Evolutionary conservation across 371 early-diverging fungal species (phyloP).

Genomic region (Syncephalis plumigaleata): DNA sequence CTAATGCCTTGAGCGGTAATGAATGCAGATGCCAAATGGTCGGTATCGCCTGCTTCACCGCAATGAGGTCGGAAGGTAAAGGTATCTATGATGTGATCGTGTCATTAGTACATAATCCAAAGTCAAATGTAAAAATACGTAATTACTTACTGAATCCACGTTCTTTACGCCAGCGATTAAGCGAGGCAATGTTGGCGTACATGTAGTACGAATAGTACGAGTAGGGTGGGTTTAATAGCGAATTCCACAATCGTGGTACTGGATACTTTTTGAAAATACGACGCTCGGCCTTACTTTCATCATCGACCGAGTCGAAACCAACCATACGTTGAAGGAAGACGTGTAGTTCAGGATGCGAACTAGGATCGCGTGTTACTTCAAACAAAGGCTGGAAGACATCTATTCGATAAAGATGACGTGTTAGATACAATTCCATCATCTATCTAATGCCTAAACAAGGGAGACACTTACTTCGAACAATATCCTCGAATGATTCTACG

Average conservation of each 20-base stretch:
- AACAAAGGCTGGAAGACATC: slow-evolving; percentile 90
- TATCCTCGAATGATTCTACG: slow-evolving; percentile 62
- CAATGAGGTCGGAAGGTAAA: slow-evolving; percentile 92
- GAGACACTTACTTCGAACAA: slow-evolving; percentile 47
- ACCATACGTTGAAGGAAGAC: slow-evolving; percentile 88
- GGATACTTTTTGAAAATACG: slow-evolving; percentile 74
- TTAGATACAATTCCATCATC: too few species aligned
- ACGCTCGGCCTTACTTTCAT: slow-evolving; percentile 86
- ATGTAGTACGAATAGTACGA: slow-evolving; percentile 95
- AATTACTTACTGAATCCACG: slow-evolving; percentile 59
- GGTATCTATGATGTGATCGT: slow-evolving; percentile 36
- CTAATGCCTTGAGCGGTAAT: slow-evolving; percentile 80
- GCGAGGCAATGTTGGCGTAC: slow-evolving; percentile 73
- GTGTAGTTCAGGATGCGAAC: slow-evolving; percentile 74
- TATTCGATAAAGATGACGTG: slow-evolving; percentile 8
- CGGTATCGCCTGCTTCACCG: slow-evolving; percentile 97
- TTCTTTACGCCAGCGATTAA: slow-evolving; percentile 72
- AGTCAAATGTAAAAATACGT: neutral
- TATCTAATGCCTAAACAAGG: too few species aligned
- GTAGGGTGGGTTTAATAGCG: slow-evolving; percentile 81
- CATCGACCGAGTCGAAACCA: slow-evolving; percentile 96
- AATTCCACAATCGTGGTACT: slow-evolving; percentile 68
- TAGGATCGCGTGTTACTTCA: slow-evolving; percentile 78
- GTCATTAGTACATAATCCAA: too few species aligned
- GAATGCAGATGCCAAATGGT: slow-evolving; percentile 88